These are phyloP conservation scores for Mycena chlorophos DNA, from an alignment of 768 basidiomycete species.

Conservation along the genomic window DNA sequence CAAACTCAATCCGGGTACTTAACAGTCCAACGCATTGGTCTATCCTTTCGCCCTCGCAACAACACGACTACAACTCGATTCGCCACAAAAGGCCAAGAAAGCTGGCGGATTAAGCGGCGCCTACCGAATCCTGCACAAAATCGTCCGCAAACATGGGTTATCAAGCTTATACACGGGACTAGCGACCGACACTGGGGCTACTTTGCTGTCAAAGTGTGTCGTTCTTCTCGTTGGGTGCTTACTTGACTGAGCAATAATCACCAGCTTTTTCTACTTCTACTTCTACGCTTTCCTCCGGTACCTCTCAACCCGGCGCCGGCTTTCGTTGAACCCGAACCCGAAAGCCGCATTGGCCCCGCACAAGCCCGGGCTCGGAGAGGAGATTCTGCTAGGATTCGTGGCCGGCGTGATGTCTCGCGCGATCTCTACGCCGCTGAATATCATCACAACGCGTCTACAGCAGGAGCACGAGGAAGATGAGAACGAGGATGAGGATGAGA, in stretches of 20 bases:
- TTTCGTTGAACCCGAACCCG: slow-evolving; percentile 13
- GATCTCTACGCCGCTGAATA: slow-evolving; percentile 54
- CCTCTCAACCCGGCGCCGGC: slow-evolving; percentile 37
- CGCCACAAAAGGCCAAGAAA: slow-evolving; percentile 25
- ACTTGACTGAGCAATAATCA: not conserved
- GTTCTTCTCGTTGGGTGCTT: not conserved
- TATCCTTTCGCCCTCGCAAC: slow-evolving; percentile 64
- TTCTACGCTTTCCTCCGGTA: slow-evolving; percentile 52
- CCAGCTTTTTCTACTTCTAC: slow-evolving; percentile 62
- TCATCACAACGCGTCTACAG: slow-evolving; percentile 57
- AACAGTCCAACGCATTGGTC: slow-evolving; percentile 49
- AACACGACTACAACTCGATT: slow-evolving; percentile 47
- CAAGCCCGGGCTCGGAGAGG: slow-evolving; percentile 44
- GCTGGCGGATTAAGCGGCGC: slow-evolving; percentile 33
- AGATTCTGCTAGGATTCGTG: slow-evolving; percentile 55
- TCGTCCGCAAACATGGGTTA: slow-evolving; percentile 42
- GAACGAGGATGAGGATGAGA: slow-evolving; percentile 28
- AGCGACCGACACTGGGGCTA: slow-evolving; percentile 52
- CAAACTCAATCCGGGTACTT: too few species aligned
- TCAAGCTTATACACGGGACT: slow-evolving; percentile 53
- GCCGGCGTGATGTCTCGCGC: slow-evolving; percentile 58
- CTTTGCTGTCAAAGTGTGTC: slow-evolving; percentile 52
- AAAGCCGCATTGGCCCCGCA: slow-evolving; percentile 17
- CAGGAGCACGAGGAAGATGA: slow-evolving; percentile 36
- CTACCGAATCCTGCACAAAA: slow-evolving; percentile 38